Base-by-base conservation (phyloP, 371 early-diverging fungal genomes). In the Aphelidium insulamus region DNA sequence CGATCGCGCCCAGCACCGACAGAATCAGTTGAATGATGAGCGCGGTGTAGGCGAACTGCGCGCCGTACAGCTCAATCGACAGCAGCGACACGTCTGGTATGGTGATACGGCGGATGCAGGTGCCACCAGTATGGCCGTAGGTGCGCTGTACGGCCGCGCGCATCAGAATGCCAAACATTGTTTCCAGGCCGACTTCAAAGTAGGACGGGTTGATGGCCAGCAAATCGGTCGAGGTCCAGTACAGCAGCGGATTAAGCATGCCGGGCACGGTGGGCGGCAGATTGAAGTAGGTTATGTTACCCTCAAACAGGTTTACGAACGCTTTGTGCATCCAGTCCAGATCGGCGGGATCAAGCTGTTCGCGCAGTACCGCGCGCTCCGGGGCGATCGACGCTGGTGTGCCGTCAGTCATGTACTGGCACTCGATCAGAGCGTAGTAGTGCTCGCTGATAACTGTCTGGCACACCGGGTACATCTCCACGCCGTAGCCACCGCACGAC, bases 371-470 rank as follows among this genome's bases (percentile, higher is more conserved):
- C 6, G 33, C 22, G 12, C 20, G 28, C 2, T 18, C 30, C n/a
- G 40, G 30, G 7, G 49, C 44, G 37, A 48, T 44, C 8, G 41
- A 41, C 1, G 49, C 49, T 0, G 49, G 40, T 6, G 44, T 48
- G 5, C 49, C 49, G 33, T 48, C 49, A 9, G 49, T 48, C 21
- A 44, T 30, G 21, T 40, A 43, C n/a, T 33, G 44, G n/a, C n/a
- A n/a, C n/a, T n/a, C n/a, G n/a, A n/a, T n/a, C n/a, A n/a, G n/a
- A n/a, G n/a, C n/a, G n/a, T n/a, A n/a, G n/a, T n/a, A n/a, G n/a
- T n/a, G n/a, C n/a, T n/a, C n/a, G n/a, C n/a, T n/a, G n/a, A n/a
- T n/a, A n/a, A n/a, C n/a, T n/a, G n/a, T n/a, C n/a, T n/a, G n/a
- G n/a, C n/a, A n/a, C n/a, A n/a, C n/a, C n/a, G n/a, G n/a, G n/a